A percentile compares a stretch with the other conserved stretches of the same genome.
Conservation (phyloP, 306 rosid species). For the Calophaca sinica region DNA sequence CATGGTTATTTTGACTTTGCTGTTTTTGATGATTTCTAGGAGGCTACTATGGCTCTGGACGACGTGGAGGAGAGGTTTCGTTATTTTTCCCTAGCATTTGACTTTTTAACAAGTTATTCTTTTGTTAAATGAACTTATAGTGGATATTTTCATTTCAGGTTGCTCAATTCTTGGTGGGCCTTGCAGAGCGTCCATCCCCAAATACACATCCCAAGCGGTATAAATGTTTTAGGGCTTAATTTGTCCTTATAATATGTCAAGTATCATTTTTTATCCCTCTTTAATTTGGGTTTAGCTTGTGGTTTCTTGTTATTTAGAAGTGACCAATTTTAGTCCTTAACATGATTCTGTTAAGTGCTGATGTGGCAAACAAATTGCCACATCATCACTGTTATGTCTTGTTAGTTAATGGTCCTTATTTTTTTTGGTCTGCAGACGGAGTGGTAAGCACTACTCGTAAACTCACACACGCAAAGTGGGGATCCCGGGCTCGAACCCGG, state of each 20-base stretch:
- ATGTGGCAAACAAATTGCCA: not conserved
- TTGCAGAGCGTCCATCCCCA: constrained; percentile 80
- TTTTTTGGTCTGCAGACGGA: too few species aligned
- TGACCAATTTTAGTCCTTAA: constrained; percentile 1
- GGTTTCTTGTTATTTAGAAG: not conserved
- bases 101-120: constrained; percentile 9
- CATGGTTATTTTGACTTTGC: constrained; percentile 38
- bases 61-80: constrained; percentile 91
- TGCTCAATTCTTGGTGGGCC: constrained; percentile 96
- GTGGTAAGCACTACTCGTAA: too few species aligned
- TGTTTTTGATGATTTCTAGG: constrained; percentile 59
- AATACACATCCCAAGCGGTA: constrained; percentile 80
- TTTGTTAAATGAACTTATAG: constrained; percentile 29
- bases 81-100: constrained; percentile 28
- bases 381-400: too few species aligned
- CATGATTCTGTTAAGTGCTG: not conserved
- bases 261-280: constrained; percentile 15
- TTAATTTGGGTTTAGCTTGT: not conserved
- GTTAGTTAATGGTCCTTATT: too few species aligned
- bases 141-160: constrained; percentile 61
- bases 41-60: constrained; percentile 97
- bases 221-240: constrained; percentile 36
- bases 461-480: too few species aligned
- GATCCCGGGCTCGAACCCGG: too few species aligned
- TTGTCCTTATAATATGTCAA: not conserved